A percentile compares a stretch with the other conserved stretches of the same genome.
phyloP scores from a whole-genome alignment of 2,329 filamentous ascomycete genomes.

The Byssothecium circinans region DNA sequence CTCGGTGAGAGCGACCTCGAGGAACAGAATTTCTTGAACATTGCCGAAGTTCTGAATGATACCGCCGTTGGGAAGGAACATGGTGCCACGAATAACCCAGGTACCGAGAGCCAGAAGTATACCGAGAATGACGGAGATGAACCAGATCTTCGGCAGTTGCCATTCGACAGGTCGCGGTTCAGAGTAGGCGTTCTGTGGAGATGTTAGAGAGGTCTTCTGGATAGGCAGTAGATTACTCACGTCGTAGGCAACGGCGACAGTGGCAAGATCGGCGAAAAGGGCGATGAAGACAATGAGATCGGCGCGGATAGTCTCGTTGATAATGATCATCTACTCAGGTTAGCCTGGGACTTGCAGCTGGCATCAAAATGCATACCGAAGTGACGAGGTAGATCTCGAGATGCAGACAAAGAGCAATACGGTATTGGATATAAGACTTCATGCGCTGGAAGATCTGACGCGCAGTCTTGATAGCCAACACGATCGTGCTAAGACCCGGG shows the following conservation, averaged over 20 bases:
- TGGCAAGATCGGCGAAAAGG: conserved; percentile 77
- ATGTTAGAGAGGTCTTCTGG: not conserved
- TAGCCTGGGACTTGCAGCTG: not conserved
- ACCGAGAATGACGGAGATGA: conserved; percentile 71
- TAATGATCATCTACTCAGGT: conserved; percentile 65
- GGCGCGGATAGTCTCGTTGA: conserved; percentile 73
- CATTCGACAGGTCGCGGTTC: conserved; percentile 75
- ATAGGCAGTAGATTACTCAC: conserved; percentile 7
- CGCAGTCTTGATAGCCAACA: conserved; percentile 72
- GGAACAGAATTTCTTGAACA: conserved; percentile 68
- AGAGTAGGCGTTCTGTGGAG: conserved; percentile 64
- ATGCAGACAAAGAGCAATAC: conserved; percentile 73
- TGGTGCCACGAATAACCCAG: conserved; percentile 71
- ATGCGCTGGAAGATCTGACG: conserved; percentile 77
- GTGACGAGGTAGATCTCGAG: conserved; percentile 76
- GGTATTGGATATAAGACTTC: conserved; percentile 77
- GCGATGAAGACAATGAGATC: conserved; percentile 79
- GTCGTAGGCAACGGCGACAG: conserved; percentile 77
- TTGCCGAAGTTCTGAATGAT: conserved; percentile 74
- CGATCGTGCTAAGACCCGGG: conserved; percentile 70
- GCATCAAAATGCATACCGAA: conserved; percentile 43
- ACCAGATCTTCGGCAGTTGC: conserved; percentile 81
- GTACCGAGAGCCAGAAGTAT: conserved; percentile 68
- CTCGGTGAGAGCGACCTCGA: conserved; percentile 56
- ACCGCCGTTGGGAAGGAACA: conserved; percentile 71